Conservation (phyloP, 2,329 filamentous ascomycete species). For the Ceratocystis albifundus region DNA sequence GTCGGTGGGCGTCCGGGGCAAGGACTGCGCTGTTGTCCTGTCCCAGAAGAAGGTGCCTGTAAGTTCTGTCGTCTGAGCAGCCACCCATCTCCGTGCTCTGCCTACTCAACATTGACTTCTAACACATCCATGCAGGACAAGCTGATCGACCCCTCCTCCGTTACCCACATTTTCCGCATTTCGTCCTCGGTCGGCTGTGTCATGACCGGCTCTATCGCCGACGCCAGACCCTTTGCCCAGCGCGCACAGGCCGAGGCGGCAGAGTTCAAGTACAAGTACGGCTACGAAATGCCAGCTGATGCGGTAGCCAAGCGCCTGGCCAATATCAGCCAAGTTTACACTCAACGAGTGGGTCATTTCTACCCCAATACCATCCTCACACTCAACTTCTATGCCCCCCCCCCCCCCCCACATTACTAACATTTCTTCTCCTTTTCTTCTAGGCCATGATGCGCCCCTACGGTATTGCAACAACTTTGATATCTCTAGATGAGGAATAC, state of each 20-base stretch:
- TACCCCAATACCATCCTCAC: background rate
- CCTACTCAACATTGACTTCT: background rate
- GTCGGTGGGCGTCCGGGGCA: constrained; percentile 88
- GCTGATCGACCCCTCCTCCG: constrained; percentile 92
- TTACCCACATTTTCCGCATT: constrained; percentile 94
- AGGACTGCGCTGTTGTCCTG: constrained; percentile 91
- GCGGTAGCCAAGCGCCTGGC: constrained; percentile 91
- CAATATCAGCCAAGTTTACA: constrained; percentile 99
- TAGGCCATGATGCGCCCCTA: constrained; percentile 94
- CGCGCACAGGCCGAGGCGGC: constrained; percentile 90
- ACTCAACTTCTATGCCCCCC: background rate
- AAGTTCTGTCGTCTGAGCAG: constrained; percentile 34
- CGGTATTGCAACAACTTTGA: constrained; percentile 87
- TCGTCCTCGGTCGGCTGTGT: constrained; percentile 94
- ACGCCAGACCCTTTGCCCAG: constrained; percentile 85
- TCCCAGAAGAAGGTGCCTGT: constrained; percentile 99
- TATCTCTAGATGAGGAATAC: constrained; percentile 83
- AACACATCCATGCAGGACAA: constrained; percentile 59
- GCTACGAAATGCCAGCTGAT: constrained; percentile 99
- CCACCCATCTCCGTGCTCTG: background rate
- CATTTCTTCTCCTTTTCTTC: constrained; percentile 23
- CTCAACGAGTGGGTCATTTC: constrained; percentile 60
- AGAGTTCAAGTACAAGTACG: constrained; percentile 96
- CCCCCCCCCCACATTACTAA: background rate
- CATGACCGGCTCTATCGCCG: constrained; percentile 96